Percentiles rank a stretch among this genome's conserved stretches.
These are phyloP conservation scores for Babjeviella inositovora DNA, from an alignment of 805 yeast species.

Conservation along the genomic window DNA sequence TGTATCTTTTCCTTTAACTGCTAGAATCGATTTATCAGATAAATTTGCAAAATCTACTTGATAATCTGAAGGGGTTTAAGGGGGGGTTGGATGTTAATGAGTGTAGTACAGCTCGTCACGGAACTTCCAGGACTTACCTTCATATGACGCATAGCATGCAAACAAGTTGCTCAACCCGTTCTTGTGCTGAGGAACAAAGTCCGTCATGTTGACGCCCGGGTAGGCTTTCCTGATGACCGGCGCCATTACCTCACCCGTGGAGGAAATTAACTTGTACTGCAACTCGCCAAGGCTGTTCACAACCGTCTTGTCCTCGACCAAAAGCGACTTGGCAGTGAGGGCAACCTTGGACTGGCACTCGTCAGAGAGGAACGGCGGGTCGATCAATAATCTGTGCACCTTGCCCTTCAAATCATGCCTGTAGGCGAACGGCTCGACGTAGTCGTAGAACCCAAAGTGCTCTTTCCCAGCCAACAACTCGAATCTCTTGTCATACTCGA, in stretches of 20 bases:
- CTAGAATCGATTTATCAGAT: too few species aligned
- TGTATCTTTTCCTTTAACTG: too few species aligned
- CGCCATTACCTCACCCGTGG: slow-evolving; percentile 85
- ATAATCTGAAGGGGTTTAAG: too few species aligned
- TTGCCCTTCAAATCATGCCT: slow-evolving; percentile 39
- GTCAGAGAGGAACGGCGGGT: slow-evolving; percentile 76
- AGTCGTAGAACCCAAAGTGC: slow-evolving; percentile 63
- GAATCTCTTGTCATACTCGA: slow-evolving; percentile 73
- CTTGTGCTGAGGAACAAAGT: slow-evolving; percentile 65
- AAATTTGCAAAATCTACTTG: too few species aligned
- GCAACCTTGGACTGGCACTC: slow-evolving; percentile 68
- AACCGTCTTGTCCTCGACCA: slow-evolving; percentile 19
- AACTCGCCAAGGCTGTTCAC: slow-evolving; percentile 20
- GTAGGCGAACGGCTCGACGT: slow-evolving; percentile 46
- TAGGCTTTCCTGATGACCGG: slow-evolving; percentile 43
- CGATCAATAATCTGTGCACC: slow-evolving; percentile 61
- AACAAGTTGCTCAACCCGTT: slow-evolving; percentile 83
- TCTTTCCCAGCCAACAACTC: slow-evolving; percentile 51
- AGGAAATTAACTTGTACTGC: slow-evolving; percentile 41
- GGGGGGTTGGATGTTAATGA: too few species aligned
- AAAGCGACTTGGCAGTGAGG: slow-evolving; percentile 42
- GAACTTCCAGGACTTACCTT: slow-evolving; percentile 55
- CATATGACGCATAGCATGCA: slow-evolving; percentile 70
- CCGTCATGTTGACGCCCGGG: slow-evolving; percentile 48
- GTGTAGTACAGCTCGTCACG: too few species aligned